A percentile compares a stretch with the other conserved stretches of the same genome.
Evolutionary conservation across 1,284 basidiomycete species (phyloP).

Genomic region (Somion occarium): DNA sequence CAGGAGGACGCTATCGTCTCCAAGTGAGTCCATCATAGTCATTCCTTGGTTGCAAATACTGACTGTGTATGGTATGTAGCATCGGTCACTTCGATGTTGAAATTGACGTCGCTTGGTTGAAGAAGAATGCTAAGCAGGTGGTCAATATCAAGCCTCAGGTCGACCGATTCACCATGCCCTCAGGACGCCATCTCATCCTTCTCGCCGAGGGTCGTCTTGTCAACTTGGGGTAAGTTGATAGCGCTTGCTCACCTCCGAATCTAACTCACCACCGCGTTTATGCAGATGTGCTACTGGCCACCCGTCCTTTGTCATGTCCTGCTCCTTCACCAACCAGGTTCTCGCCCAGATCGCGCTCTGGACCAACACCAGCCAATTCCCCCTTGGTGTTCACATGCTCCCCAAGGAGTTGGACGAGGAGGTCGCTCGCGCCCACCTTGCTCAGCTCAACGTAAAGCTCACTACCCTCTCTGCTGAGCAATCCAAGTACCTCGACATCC

Average conservation of each 20-base stretch:
- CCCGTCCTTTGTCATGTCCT: constrained; percentile 98
- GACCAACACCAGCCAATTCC: constrained; percentile 88
- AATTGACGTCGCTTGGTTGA: constrained; percentile 99
- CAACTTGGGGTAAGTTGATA: constrained; percentile 81
- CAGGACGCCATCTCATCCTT: constrained; percentile 92
- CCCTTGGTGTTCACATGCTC: constrained; percentile 92
- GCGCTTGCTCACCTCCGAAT: background rate
- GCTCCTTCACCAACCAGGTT: constrained; percentile 99
- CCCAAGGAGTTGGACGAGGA: constrained; percentile 99
- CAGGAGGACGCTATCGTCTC: constrained; percentile 98
- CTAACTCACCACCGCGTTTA: constrained; percentile 6
- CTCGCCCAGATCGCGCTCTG: constrained; percentile 98
- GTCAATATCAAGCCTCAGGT: constrained; percentile 99
- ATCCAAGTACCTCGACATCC: constrained; percentile 91
- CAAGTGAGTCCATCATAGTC: constrained; percentile 58
- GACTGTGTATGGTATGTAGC: constrained; percentile 34
- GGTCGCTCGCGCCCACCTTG: constrained; percentile 93
- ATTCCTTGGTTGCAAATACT: constrained; percentile 4
- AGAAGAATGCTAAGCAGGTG: constrained; percentile 82
- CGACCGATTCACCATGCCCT: constrained; percentile 92
- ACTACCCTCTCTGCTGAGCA: constrained; percentile 79
- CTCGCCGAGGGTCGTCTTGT: constrained; percentile 98
- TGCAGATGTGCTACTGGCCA: constrained; percentile 81
- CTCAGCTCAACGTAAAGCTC: constrained; percentile 90
- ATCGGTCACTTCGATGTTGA: constrained; percentile 99